A percentile compares a stretch with the other conserved stretches of the same genome.
Conservation (phyloP, 805 yeast species). For the Lipomyces sp. region DNA sequence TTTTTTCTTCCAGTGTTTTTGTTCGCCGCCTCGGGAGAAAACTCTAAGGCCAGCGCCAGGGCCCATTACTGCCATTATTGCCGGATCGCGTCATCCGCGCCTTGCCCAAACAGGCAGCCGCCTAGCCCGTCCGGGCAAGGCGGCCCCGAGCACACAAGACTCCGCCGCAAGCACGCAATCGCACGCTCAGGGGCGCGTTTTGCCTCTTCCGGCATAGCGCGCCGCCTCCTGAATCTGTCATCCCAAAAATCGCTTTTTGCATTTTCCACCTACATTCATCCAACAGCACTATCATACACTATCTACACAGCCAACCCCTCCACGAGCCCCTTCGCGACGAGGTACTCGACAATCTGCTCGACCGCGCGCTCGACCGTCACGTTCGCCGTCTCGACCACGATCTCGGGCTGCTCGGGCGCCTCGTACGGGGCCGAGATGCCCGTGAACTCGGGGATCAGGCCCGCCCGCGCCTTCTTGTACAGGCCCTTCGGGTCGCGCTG, state of each 20-base stretch:
- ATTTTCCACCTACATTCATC: too few relatives aligned
- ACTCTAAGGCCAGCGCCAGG: too few relatives aligned
- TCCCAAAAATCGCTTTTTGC: too few relatives aligned
- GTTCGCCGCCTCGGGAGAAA: too few relatives aligned
- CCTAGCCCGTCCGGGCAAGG: neutral
- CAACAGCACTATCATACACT: neutral
- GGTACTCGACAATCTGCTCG: constrained; percentile 62
- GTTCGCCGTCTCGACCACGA: constrained; percentile 71
- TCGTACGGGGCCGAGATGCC: constrained; percentile 96
- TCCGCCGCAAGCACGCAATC: neutral
- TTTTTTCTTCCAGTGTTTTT: too few relatives aligned
- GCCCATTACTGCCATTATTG: neutral
- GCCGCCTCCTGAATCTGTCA: too few relatives aligned
- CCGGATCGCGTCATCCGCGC: constrained; percentile 15
- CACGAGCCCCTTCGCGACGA: constrained; percentile 33
- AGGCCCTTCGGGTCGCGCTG: constrained; percentile 96
- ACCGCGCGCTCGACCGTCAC: constrained; percentile 79
- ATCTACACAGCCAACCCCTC: neutral
- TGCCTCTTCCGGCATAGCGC: too few relatives aligned
- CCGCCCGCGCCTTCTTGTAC: constrained; percentile 95
- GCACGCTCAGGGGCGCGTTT: too few relatives aligned
- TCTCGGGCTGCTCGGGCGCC: constrained; percentile 81
- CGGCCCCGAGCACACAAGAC: too few relatives aligned
- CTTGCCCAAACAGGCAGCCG: neutral
- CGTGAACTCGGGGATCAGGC: constrained; percentile 88